Base-by-base conservation (phyloP, 495 filamentous ascomycete species). In the Cercophora newfieldiana region DNA sequence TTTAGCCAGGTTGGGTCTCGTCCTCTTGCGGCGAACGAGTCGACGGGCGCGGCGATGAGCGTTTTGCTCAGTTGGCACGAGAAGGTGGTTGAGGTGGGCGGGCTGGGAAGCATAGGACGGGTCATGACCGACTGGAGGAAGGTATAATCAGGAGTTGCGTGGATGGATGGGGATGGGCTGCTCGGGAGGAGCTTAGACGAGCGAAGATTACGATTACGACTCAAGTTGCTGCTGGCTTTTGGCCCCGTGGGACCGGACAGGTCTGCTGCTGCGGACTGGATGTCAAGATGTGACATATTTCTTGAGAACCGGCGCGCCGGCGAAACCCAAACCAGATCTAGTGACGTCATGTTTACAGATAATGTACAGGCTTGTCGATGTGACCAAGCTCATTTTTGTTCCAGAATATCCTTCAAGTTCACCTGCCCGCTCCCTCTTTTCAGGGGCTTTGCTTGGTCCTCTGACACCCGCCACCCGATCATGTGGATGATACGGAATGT, bases 401-500 rank as follows among this genome's bases (percentile, higher is more conserved):
- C 93, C 37, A 96, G 75, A 19, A 94, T 78, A 79, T 96, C 92
- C 75, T 93, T 93, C 57, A 97, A 78, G 77, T 86, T 93, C 22
- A 94, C 74, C 73, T 94, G 81, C 14, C 91, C 94, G 68, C 86
- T 97, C 1, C 96, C 96, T 65, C 96, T 85, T 66, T 85, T 75
- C 68, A 97, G 77, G 30, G 96, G 94, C 79, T 93, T 79, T 51
- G 86, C 77, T 79, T 97, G 94, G 56, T 88, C 83, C 28, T 84
- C 82, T 0, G 90, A 89, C 70, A 94, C 91, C 76, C 94, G 96
- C 96, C 96, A 99, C 19, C 96, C 96, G 80, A 99, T 98, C 93
- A 98, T 94, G 74, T 91, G 95, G 61, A 97, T 96, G 66, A 95
- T 81, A 63, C 91, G 84, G 74, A 94, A 97, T n/a, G 93, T 97